Conservation (phyloP, 2,329 filamentous ascomycete species). For the Rhynchosporium graminicola region DNA sequence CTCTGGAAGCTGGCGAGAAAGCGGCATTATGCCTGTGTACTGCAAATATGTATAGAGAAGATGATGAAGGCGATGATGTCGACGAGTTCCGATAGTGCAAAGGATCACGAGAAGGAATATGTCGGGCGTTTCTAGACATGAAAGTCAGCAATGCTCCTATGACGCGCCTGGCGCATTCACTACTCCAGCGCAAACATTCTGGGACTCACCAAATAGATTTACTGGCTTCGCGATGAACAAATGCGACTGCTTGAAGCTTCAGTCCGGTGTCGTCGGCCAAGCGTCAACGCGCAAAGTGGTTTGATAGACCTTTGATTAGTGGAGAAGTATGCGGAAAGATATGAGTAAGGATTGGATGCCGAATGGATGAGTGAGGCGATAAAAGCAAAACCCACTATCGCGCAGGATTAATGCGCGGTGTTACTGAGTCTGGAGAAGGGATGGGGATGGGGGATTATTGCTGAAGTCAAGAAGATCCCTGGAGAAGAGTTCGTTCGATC, state of each 20-base stretch:
- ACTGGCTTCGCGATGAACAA: not conserved
- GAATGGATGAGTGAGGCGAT: conserved; percentile 15
- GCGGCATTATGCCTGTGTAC: conserved; percentile 30
- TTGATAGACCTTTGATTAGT: conserved; percentile 17
- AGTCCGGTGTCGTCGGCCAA: conserved; percentile 10
- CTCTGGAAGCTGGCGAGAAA: conserved; percentile 51
- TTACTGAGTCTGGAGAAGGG: conserved; percentile 23
- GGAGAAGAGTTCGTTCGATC: conserved; percentile 13
- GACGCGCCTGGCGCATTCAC: conserved; percentile 14
- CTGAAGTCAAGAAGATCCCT: conserved; percentile 21
- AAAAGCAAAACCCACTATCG: conserved; percentile 16
- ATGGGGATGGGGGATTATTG: conserved; percentile 2
- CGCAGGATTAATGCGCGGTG: conserved; percentile 18
- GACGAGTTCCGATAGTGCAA: conserved; percentile 6
- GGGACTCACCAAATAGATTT: too few species aligned
- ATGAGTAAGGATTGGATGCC: conserved; percentile 18
- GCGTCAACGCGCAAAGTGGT: conserved; percentile 21
- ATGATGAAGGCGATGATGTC: conserved; percentile 20
- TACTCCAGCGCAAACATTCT: not conserved
- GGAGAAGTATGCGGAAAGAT: not conserved
- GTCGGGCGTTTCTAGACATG: conserved; percentile 11
- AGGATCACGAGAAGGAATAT: conserved; percentile 13
- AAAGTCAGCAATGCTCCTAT: conserved; percentile 11
- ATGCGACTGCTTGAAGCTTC: conserved; percentile 20
- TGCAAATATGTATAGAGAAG: conserved; percentile 15